These are phyloP conservation scores for Tuber microsphaerosporum DNA, from an alignment of 495 filamentous ascomycete species.

Conservation along the genomic window DNA sequence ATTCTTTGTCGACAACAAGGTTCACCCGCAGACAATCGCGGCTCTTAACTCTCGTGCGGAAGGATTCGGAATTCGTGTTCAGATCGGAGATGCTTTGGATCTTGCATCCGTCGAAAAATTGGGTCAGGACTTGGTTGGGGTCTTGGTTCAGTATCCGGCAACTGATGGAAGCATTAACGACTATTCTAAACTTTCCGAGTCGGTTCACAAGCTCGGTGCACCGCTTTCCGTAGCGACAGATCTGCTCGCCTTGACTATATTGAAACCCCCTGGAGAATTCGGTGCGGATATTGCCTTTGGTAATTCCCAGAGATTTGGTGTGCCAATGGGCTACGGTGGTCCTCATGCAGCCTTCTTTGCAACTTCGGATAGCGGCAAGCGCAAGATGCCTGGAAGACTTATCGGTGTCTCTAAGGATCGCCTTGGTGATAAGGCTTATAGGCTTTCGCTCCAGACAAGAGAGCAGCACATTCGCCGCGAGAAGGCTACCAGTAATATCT, in stretches of 20 bases:
- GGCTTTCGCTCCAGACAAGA: slow-evolving; percentile 84
- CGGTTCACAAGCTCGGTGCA: slow-evolving; percentile 70
- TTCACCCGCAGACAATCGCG: slow-evolving; percentile 84
- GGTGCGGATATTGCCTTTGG: slow-evolving; percentile 97
- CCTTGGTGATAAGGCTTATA: slow-evolving; percentile 72
- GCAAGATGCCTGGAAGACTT: slow-evolving; percentile 90
- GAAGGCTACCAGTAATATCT: slow-evolving; percentile 98
- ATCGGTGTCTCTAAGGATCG: slow-evolving; percentile 92
- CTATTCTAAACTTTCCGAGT: slow-evolving; percentile 64
- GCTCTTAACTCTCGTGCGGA: slow-evolving; percentile 84
- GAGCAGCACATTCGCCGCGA: slow-evolving; percentile 97
- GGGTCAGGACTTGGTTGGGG: slow-evolving; percentile 80
- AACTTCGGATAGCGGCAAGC: slow-evolving; percentile 83
- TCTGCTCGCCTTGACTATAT: slow-evolving; percentile 76
- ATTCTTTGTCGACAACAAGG: slow-evolving; percentile 72
- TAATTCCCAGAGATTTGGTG: slow-evolving; percentile 88
- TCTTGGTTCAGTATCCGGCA: slow-evolving; percentile 90
- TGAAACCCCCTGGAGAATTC: slow-evolving; percentile 91
- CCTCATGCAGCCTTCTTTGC: slow-evolving; percentile 98
- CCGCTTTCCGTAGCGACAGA: slow-evolving; percentile 88
- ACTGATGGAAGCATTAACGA: slow-evolving; percentile 76
- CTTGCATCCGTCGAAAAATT: slow-evolving; percentile 55
- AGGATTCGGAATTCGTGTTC: slow-evolving; percentile 81
- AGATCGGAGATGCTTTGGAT: slow-evolving; percentile 61
- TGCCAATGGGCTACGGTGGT: slow-evolving; percentile 89